Evolutionary conservation across 225 moss, liverwort and hornwort genomes (phyloP).

Genomic region (Anthoceros angustus): DNA sequence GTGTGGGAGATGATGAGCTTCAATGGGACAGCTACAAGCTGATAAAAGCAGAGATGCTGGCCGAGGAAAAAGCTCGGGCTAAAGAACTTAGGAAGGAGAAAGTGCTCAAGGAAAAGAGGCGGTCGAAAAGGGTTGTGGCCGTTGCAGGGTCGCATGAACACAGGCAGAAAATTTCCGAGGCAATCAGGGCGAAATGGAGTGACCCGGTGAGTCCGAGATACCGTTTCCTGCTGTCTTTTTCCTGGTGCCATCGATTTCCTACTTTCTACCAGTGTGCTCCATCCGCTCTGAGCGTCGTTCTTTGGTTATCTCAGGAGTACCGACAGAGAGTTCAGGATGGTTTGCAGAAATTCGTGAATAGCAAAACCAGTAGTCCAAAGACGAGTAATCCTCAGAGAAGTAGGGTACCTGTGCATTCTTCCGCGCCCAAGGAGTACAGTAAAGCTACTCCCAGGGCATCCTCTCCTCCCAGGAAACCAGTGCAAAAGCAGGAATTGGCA

Average conservation of each 20-base stretch:
- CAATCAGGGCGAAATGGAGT: conserved; percentile 82
- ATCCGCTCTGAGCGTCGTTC: neutral
- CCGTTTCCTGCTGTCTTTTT: neutral
- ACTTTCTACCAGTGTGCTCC: neutral
- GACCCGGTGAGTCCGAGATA: conserved; percentile 45
- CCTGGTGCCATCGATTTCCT: neutral
- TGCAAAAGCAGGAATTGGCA: conserved; percentile 7
- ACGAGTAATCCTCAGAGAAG: neutral
- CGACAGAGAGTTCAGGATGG: conserved; percentile 47
- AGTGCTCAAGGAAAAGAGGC: conserved; percentile 10
- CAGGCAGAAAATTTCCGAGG: conserved; percentile 64
- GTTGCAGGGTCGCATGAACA: conserved; percentile 34
- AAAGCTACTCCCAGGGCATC: conserved; percentile 29
- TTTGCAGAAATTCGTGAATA: conserved; percentile 24
- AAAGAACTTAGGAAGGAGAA: conserved; percentile 5
- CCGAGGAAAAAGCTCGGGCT: conserved; percentile 13
- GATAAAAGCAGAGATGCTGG: conserved; percentile 19
- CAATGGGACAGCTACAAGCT: conserved; percentile 45
- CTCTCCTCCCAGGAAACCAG: conserved; percentile 27
- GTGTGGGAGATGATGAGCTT: conserved; percentile 41
- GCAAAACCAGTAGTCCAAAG: neutral
- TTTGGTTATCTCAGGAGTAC: conserved; percentile 40
- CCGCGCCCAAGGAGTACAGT: conserved; percentile 15
- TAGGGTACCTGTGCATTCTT: conserved; percentile 13
- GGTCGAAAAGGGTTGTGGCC: conserved; percentile 9